phyloP scores from a whole-genome alignment of 345 rosid species.

The Salix viminalis region DNA sequence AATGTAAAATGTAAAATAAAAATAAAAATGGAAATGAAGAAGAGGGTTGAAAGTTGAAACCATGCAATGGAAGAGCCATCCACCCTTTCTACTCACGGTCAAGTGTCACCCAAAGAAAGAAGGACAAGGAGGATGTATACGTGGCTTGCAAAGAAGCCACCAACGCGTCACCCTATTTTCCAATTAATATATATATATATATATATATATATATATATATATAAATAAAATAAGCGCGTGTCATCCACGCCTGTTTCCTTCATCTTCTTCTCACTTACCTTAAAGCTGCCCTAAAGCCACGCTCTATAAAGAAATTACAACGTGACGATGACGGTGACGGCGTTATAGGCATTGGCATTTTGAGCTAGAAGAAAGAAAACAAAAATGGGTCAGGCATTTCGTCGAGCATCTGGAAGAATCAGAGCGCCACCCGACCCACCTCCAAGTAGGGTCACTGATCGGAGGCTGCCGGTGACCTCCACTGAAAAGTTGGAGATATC shows the following conservation, averaged over 20 bases:
- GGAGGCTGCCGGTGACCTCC: slow-evolving; percentile 32
- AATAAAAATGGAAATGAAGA: too few relatives aligned
- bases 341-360: neutral
- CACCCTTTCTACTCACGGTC: neutral
- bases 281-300: neutral
- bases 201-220: too few relatives aligned
- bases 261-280: neutral
- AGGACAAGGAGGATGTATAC: neutral
- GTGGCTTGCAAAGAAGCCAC: neutral
- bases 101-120: neutral
- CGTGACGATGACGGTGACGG: neutral
- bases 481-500: slow-evolving; percentile 23
- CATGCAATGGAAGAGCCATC: neutral
- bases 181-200: neutral
- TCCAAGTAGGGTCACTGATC: slow-evolving; percentile 34
- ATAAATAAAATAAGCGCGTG: neutral
- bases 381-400: slow-evolving; percentile 95
- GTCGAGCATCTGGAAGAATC: slow-evolving; percentile 86
- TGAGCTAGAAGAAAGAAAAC: neutral
- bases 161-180: neutral
- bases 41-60: neutral
- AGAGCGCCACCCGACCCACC: slow-evolving; percentile 36
- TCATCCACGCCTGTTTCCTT: neutral
- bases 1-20: too few relatives aligned
- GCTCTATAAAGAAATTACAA: neutral